Evolutionary conservation across 495 filamentous ascomycete species (phyloP), one percentile per base, ranked within the genome.

Genomic region (Rhizodiscina lignyota): DNA sequence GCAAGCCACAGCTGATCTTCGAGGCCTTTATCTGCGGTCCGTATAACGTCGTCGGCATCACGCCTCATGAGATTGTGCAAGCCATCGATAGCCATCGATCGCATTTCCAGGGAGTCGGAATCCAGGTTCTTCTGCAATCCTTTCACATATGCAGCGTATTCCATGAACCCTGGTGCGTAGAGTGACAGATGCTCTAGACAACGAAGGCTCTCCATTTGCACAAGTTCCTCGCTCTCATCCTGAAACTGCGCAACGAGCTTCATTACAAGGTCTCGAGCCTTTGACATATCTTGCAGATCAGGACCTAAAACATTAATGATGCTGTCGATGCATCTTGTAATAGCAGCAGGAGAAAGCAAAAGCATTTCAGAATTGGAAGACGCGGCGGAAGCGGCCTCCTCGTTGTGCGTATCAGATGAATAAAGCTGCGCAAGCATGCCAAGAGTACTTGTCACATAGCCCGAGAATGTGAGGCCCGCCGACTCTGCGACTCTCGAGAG

Each of bases 291-390:
- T 54, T 96, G 89, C 4, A 99, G 61, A 48, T 96, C 91, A 0
- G 89, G 89, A 0, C 89, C 89, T 5, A 99, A 68, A 12, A 96
- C 89, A 45, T 94, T 94, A 57, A 99, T 83, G 4, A 93, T 61
- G 20, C 86, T 84, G 51, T 99, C 87, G n/a, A 94, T 74, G 41
- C 84, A 83, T 38, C 83, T 72, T 35, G 80, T 80, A 34, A 96
- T 76, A 1, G 86, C 77, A 8, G 81, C 75, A 2, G 79, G 68
- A 1, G 85, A 83, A 16, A 85, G 72, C 34, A 81, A 63, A 37
- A 83, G 79, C 40, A 91, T 62, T 52, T 93, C 86, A 27, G 87
- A 61, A 52, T 93, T 96, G 37, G 89, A 94, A 5, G 80, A 81
- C 15, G 80, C 74, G 28, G 79, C 57, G 4, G 77, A 73, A 17